Base-by-base conservation (phyloP, 2,329 filamentous ascomycete species). In the Byssoonygena ceratinophila region DNA sequence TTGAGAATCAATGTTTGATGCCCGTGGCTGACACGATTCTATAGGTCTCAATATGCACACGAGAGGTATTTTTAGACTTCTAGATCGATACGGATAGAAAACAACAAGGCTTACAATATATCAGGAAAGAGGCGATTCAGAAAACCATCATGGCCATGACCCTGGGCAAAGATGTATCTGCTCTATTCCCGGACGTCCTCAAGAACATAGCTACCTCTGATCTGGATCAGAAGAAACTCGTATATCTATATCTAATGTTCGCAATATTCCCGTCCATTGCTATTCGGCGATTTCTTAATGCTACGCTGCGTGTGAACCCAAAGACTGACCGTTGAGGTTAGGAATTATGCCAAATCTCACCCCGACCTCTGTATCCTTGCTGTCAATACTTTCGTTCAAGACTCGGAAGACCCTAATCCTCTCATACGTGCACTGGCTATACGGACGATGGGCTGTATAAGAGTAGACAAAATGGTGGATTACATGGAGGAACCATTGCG, bases 71-170 rank as follows among this genome's bases (percentile, higher is more conserved):
- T 34, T 9, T 12, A 34, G 18, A 22, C 45, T 44, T 36, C n/a
- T 9, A 40, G 39, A 36, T 23, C 23, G n/a, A 22, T 39, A 20
- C 31, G 8, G 16, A 18, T 16, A 23, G 27, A 23, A 20, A 43
- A 50, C 34, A 36, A 40, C 16, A 36, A 46, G 48, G 51, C 63
- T 68, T 63, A 69, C 70, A 54, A 40, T 55, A 25, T 37, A 52
- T 43, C 57, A 81, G 89, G 65, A 98, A 98, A 72, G 92, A 98
- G 76, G 87, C 92, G 22, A 98, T 98, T 62, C 92, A 98, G 69
- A 97, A 95, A 78, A 98, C 92, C 59, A 98, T 98, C 74, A 97
- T 97, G 90, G 90, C 92, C 67, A 98, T 98, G 92, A 98, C 92
- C 1, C 71, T 98, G 62, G 92, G 92, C 69, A 98, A 98, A 72